These are phyloP conservation scores for Pulveroboletus sp. DNA, from an alignment of 768 basidiomycete genomes.

Conservation along the genomic window DNA sequence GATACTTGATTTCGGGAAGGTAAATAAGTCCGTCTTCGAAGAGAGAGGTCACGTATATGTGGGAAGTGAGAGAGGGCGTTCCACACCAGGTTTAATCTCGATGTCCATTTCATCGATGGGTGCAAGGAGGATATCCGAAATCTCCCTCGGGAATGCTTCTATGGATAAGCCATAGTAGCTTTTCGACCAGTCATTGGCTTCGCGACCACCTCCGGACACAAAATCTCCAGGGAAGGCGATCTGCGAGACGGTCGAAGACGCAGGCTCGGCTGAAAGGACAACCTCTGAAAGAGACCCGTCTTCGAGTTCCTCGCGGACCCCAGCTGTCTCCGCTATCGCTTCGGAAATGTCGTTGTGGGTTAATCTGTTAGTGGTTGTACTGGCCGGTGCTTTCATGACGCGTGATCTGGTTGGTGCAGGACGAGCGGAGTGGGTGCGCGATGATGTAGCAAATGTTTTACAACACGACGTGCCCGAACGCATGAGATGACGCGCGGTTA, in stretches of 20 bases:
- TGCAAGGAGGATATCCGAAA: slow-evolving; percentile 65
- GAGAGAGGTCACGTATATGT: neutral
- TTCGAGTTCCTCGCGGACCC: slow-evolving; percentile 8
- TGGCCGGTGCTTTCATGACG: slow-evolving; percentile 28
- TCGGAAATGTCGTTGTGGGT: slow-evolving; percentile 16
- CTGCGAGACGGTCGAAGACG: slow-evolving; percentile 12
- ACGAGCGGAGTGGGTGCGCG: slow-evolving; percentile 25
- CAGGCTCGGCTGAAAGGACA: slow-evolving; percentile 7
- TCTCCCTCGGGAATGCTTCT: slow-evolving; percentile 72
- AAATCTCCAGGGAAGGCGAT: slow-evolving; percentile 28
- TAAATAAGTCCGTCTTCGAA: slow-evolving; percentile 83
- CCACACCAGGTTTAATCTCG: slow-evolving; percentile 89
- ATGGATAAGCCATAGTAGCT: slow-evolving; percentile 79
- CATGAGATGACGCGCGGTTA: slow-evolving; percentile 7
- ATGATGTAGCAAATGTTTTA: slow-evolving; percentile 19
- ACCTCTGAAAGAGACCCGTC: slow-evolving; percentile 16
- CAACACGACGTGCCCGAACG: neutral
- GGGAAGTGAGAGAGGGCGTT: neutral
- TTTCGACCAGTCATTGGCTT: slow-evolving; percentile 76
- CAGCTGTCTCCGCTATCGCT: slow-evolving; percentile 19
- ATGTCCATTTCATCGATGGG: slow-evolving; percentile 75
- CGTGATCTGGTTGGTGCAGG: slow-evolving; percentile 18
- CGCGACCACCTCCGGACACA: slow-evolving; percentile 14
- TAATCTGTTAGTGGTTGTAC: slow-evolving; percentile 25
- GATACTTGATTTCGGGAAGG: slow-evolving; percentile 95